These are phyloP conservation scores for Cladosporium sp. DNA, from an alignment of 2,329 filamentous ascomycete species.

Conservation along the genomic window DNA sequence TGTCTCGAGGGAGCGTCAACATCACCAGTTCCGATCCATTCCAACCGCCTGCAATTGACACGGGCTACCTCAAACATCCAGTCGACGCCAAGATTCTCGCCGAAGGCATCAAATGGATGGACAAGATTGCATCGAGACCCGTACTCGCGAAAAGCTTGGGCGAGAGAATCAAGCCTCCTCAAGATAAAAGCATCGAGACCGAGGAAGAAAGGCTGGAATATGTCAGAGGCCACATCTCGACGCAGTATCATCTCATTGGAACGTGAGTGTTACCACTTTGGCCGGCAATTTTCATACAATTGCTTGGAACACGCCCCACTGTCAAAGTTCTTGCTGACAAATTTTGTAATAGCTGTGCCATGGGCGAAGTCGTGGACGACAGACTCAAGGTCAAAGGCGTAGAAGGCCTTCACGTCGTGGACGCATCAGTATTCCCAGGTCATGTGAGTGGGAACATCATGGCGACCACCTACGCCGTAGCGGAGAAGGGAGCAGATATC, in stretches of 20 bases:
- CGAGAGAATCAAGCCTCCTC: slow-evolving; percentile 32
- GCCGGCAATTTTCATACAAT: no score
- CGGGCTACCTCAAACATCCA: slow-evolving; percentile 37
- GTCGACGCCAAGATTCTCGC: slow-evolving; percentile 40
- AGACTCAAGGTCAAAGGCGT: slow-evolving; percentile 36
- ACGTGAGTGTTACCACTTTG: no score
- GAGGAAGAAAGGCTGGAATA: slow-evolving; percentile 22
- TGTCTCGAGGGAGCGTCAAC: slow-evolving; percentile 26
- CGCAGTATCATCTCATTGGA: slow-evolving; percentile 38
- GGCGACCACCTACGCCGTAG: slow-evolving; percentile 28
- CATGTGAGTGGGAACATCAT: slow-evolving; percentile 28
- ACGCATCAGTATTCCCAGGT: slow-evolving; percentile 33
- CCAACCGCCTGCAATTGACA: slow-evolving; percentile 22
- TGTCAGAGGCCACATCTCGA: slow-evolving; percentile 15
- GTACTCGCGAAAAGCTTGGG: slow-evolving; percentile 41
- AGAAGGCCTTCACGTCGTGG: slow-evolving; percentile 34
- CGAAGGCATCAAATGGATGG: slow-evolving; percentile 34
- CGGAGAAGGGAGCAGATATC: slow-evolving; percentile 31
- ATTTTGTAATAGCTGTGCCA: slow-evolving; percentile 24
- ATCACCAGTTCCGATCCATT: slow-evolving; percentile 19
- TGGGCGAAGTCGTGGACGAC: slow-evolving; percentile 33
- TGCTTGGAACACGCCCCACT: no score
- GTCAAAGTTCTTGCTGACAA: not conserved
- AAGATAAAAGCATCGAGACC: slow-evolving; percentile 16
- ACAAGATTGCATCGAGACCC: slow-evolving; percentile 42